These are phyloP conservation scores for Hordeum pubiflorum DNA, from an alignment of 202 grass and related monocot species.

Conservation along the genomic window DNA sequence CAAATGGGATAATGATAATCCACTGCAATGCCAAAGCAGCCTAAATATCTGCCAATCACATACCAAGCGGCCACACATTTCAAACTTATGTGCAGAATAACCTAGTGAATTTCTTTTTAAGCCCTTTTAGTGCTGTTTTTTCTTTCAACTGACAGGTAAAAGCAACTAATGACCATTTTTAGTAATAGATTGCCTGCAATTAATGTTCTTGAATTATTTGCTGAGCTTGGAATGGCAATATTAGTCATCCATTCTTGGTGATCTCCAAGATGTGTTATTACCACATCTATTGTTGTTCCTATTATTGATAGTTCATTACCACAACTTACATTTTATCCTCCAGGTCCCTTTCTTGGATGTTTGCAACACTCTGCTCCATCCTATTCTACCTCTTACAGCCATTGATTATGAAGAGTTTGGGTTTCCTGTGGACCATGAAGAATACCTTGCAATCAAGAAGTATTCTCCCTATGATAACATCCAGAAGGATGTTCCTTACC, in stretches of 20 bases:
- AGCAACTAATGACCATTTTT: background rate
- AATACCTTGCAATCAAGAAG: constrained; percentile 82
- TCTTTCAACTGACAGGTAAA: background rate
- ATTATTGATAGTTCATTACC: background rate
- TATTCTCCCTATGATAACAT: constrained; percentile 98
- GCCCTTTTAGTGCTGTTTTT: background rate
- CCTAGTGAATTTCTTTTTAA: background rate
- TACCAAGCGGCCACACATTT: background rate
- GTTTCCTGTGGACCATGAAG: constrained; percentile 76
- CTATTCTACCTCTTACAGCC: constrained; percentile 84
- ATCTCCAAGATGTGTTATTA: constrained; percentile 8
- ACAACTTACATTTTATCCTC: constrained; percentile 2
- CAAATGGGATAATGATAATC: background rate
- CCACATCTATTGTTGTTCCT: background rate
- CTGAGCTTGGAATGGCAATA: background rate
- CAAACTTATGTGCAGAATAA: background rate
- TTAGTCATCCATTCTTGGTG: background rate
- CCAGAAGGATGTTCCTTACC: constrained; percentile 73
- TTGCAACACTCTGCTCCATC: constrained; percentile 79
- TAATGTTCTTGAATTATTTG: constrained; percentile 12
- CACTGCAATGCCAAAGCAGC: background rate
- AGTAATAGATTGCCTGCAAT: background rate
- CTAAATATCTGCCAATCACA: background rate
- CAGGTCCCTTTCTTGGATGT: constrained; percentile 98
- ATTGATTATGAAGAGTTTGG: constrained; percentile 96